A percentile compares a stretch with the other conserved stretches of the same genome.
Evolutionary conservation across 2,329 filamentous ascomycete genomes (phyloP).

Genomic region (Fusarium chlamydosporum): DNA sequence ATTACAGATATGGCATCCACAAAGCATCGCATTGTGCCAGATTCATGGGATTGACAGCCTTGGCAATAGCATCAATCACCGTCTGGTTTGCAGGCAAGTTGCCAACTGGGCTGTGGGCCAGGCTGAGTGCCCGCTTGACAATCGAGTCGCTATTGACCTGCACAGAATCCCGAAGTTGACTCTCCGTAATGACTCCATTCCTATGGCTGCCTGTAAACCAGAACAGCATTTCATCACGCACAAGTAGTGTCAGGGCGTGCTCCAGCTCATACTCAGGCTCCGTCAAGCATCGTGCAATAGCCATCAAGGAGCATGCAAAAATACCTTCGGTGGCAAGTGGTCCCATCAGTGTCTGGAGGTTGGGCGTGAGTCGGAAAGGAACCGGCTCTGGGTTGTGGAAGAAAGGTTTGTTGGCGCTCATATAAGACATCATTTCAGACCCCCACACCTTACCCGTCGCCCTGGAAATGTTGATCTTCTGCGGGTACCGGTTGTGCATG

Average conservation of each 20-base stretch:
- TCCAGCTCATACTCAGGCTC: constrained; percentile 93
- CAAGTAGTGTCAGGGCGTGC: constrained; percentile 93
- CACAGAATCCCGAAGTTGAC: constrained; percentile 82
- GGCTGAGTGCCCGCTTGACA: constrained; percentile 87
- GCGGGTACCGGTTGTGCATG: constrained; percentile 95
- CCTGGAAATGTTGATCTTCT: constrained; percentile 93
- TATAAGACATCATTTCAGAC: constrained; percentile 90
- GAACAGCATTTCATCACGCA: constrained; percentile 97
- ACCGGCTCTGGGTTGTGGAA: constrained; percentile 97
- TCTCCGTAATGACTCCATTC: constrained; percentile 63
- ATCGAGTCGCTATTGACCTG: constrained; percentile 90
- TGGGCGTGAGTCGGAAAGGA: constrained; percentile 96
- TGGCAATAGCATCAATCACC: constrained; percentile 93
- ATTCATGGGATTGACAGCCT: constrained; percentile 92
- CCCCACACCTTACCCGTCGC: constrained; percentile 95
- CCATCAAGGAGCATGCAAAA: constrained; percentile 95
- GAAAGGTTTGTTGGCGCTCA: constrained; percentile 85
- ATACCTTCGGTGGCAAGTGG: constrained; percentile 96
- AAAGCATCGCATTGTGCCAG: constrained; percentile 89
- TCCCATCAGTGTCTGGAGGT: constrained; percentile 95
- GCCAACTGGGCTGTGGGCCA: constrained; percentile 82
- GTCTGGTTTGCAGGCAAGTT: constrained; percentile 97
- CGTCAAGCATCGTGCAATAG: constrained; percentile 92
- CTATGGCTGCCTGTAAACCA: constrained; percentile 91
- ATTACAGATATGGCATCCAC: constrained; percentile 96